Conservation (phyloP, 163 green algal genomes). For the Scenedesmus sp. region DNA sequence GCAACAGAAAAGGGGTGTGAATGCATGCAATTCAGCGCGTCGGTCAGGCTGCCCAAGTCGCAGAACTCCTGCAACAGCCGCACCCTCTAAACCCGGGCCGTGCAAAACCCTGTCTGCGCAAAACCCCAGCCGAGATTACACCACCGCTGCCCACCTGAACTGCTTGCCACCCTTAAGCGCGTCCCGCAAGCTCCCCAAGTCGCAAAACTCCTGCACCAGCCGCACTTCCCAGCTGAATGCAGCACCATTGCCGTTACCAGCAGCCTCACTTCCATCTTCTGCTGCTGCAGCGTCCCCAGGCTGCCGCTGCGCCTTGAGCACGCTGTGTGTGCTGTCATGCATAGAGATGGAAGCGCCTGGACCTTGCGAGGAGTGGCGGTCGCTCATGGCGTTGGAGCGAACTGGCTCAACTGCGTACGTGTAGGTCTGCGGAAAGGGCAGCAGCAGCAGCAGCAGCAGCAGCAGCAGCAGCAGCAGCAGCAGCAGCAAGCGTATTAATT, state of each 20-base stretch:
- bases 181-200: too few species aligned
- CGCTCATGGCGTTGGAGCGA: neutral
- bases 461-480: neutral
- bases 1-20: too few species aligned
- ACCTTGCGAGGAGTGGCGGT: neutral
- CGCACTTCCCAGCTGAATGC: conserved; percentile 51
- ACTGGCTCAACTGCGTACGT: conserved; percentile 49
- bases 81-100: too few species aligned
- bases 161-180: too few species aligned
- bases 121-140: too few species aligned
- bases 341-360: conserved; percentile 7
- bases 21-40: too few species aligned
- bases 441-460: neutral
- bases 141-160: too few species aligned
- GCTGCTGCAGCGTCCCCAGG: neutral
- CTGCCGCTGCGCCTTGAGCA: neutral
- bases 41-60: too few species aligned
- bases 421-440: conserved; percentile 43
- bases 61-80: too few species aligned
- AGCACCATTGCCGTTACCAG: neutral
- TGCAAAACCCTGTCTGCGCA: too few species aligned
- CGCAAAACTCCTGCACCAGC: conserved; percentile 58
- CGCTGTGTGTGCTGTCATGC: conserved; percentile 34
- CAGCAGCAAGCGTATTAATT: neutral
- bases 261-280: neutral